Evolutionary conservation across 192 early-diverging fungal species (phyloP).

Genomic region (Coemansia sp.): DNA sequence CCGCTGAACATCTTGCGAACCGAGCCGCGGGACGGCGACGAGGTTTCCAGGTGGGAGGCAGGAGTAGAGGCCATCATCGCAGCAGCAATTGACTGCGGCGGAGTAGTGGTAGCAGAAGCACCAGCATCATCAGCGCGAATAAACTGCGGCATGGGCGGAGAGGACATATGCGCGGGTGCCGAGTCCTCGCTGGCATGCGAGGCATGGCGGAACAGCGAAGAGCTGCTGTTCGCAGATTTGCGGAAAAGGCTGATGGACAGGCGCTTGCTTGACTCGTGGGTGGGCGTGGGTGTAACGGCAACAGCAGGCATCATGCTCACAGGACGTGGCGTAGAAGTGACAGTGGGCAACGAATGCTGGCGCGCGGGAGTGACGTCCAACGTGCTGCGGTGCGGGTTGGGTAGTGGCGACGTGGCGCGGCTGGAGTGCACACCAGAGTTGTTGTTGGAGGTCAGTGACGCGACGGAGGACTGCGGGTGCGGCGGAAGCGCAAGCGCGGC

Average conservation of each 20-base stretch:
- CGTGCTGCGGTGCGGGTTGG: constrained; percentile 32
- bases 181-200: constrained; percentile 38
- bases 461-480: constrained; percentile 15
- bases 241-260: constrained; percentile 49
- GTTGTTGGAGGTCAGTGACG: constrained; percentile 4
- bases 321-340: constrained; percentile 34
- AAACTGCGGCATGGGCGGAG: constrained; percentile 7
- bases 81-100: constrained; percentile 26
- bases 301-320: constrained; percentile 37
- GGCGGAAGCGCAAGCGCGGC: constrained; percentile 10
- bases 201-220: constrained; percentile 37
- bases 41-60: constrained; percentile 10
- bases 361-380: constrained; percentile 28
- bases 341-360: constrained; percentile 36
- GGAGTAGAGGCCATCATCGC: constrained; percentile 19
- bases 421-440: constrained; percentile 5
- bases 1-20: constrained; percentile 54
- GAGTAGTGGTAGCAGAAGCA: constrained; percentile 2
- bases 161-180: constrained; percentile 7
- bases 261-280: constrained; percentile 31
- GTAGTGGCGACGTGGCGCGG: constrained; percentile 11
- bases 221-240: constrained; percentile 23
- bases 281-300: constrained; percentile 2
- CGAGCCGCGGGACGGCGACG: constrained; percentile 13
- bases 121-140: constrained; percentile 1